phyloP scores from a whole-genome alignment of 2,329 filamentous ascomycete genomes.

The Fusarium scirpi region DNA sequence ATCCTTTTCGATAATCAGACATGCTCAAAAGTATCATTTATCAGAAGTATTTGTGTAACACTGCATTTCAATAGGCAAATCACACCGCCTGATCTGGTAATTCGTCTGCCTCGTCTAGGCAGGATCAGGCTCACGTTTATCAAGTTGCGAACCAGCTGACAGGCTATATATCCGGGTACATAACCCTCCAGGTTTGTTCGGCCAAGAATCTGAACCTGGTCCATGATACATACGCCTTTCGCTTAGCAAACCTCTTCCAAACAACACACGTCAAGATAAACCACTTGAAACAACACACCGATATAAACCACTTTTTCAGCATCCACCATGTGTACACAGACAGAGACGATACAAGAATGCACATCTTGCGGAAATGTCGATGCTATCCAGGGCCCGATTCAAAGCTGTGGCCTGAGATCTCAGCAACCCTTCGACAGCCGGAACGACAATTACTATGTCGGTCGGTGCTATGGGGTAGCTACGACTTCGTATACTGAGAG shows the following conservation, averaged over 20 bases:
- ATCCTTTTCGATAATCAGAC: slow-evolving; percentile 2
- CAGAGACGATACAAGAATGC: slow-evolving; percentile 34
- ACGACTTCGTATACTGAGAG: slow-evolving; percentile 33
- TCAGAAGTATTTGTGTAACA: slow-evolving; percentile 26
- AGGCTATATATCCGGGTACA: slow-evolving; percentile 29
- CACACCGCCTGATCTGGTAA: slow-evolving; percentile 31
- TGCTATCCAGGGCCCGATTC: slow-evolving; percentile 19
- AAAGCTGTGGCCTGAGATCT: slow-evolving; percentile 26
- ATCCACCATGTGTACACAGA: slow-evolving; percentile 33
- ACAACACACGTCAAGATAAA: background rate
- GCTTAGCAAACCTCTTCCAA: background rate
- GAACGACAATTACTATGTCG: slow-evolving; percentile 13
- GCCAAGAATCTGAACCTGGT: slow-evolving; percentile 5
- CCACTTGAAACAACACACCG: background rate
- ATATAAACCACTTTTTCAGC: background rate
- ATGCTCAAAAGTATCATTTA: slow-evolving; percentile 16
- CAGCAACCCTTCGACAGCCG: slow-evolving; percentile 19
- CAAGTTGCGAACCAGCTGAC: slow-evolving; percentile 38
- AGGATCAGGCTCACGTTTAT: slow-evolving; percentile 25
- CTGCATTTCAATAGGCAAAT: slow-evolving; percentile 15
- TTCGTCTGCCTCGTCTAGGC: slow-evolving; percentile 33
- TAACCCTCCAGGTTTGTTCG: slow-evolving; percentile 8
- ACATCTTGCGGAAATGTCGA: slow-evolving; percentile 15
- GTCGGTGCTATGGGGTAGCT: slow-evolving; percentile 30
- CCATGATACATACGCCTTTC: background rate